phyloP scores from a whole-genome alignment of 1,284 basidiomycete species.

The Prillingera fragicola region DNA sequence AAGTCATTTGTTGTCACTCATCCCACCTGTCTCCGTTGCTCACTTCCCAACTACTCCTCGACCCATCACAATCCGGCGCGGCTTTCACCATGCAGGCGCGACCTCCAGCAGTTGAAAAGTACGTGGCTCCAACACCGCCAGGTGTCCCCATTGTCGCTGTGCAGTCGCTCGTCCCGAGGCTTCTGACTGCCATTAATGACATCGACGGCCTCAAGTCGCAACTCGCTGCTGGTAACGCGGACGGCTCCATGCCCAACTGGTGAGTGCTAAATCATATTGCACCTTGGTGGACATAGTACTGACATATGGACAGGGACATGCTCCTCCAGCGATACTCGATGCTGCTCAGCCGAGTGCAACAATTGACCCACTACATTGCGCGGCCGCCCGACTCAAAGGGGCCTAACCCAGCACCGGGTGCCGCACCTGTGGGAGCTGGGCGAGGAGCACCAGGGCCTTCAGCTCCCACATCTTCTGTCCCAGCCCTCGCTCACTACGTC shows the following conservation, averaged over 20 bases:
- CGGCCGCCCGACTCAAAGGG: no score
- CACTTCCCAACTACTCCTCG: not conserved
- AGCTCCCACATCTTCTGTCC: slow-evolving; percentile 1
- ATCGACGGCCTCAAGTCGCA: slow-evolving; percentile 34
- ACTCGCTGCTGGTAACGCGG: slow-evolving; percentile 28
- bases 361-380: slow-evolving; percentile 27
- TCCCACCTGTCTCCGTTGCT: no score
- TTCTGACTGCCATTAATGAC: slow-evolving; percentile 42
- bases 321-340: slow-evolving; percentile 39
- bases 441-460: not conserved
- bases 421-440: no score
- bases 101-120: slow-evolving; percentile 4
- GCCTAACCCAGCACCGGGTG: no score
- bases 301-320: slow-evolving; percentile 26
- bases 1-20: not conserved
- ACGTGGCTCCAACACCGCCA: slow-evolving; percentile 26
- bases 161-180: slow-evolving; percentile 34
- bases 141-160: slow-evolving; percentile 27
- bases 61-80: not conserved
- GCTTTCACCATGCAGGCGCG: slow-evolving; percentile 5
- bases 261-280: slow-evolving; percentile 25
- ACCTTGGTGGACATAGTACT: no score
- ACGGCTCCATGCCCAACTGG: slow-evolving; percentile 40
- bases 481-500: slow-evolving; percentile 22
- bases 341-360: slow-evolving; percentile 34